phyloP scores from a whole-genome alignment of 345 rosid genomes.

The Eucalyptus fibrosa region DNA sequence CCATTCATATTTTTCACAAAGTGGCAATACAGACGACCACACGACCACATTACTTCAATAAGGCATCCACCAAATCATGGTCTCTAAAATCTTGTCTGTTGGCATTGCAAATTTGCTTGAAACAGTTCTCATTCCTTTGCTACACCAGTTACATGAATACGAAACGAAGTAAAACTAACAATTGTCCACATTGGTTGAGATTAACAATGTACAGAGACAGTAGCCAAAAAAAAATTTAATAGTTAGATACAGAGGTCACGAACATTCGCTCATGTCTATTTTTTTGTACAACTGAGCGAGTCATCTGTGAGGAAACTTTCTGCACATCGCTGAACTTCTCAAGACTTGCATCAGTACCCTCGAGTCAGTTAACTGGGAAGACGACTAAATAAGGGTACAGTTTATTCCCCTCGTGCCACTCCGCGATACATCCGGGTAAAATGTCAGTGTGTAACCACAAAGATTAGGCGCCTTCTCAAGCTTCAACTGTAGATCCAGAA shows the following conservation, averaged over 20 bases:
- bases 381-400: not conserved
- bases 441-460: not conserved
- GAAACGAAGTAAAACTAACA: not conserved
- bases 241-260: not conserved
- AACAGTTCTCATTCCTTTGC: not conserved
- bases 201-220: not conserved
- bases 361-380: not conserved
- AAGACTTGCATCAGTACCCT: not conserved
- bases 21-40: not conserved
- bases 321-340: not conserved
- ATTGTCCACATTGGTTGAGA: not conserved
- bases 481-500: slow-evolving; percentile 38
- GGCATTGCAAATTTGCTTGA: not conserved
- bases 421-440: not conserved
- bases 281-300: not conserved
- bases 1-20: not conserved
- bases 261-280: not conserved
- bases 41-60: not conserved
- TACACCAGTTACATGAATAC: not conserved
- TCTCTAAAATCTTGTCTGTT: not conserved
- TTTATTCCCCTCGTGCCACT: not conserved
- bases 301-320: not conserved
- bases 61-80: not conserved
- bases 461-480: slow-evolving; percentile 20
- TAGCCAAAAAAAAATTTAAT: not conserved